Percentiles rank a stretch among this genome's conserved stretches.
phyloP scores from a whole-genome alignment of 2,329 filamentous ascomycete species.

The Pseudogymnoascus sp. region DNA sequence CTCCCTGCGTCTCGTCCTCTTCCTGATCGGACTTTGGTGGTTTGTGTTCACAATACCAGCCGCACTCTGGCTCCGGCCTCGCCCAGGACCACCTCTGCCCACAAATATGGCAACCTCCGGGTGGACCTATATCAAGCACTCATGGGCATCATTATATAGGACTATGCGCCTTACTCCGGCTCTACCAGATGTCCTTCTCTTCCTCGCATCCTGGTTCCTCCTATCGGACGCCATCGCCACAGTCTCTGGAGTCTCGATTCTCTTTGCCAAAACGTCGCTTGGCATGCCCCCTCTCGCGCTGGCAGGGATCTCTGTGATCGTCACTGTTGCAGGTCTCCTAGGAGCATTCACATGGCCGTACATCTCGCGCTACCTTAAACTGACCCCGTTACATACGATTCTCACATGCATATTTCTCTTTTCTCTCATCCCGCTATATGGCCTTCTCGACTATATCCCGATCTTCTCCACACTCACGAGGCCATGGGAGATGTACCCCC shows the following conservation, averaged over 20 bases:
- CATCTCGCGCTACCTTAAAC: constrained; percentile 59
- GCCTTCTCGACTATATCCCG: constrained; percentile 78
- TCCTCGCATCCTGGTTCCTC: constrained; percentile 86
- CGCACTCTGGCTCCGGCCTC: constrained; percentile 75
- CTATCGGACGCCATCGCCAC: constrained; percentile 92
- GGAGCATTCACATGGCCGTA: constrained; percentile 87
- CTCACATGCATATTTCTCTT: constrained; percentile 86
- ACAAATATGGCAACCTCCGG: constrained; percentile 23
- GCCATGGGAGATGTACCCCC: constrained; percentile 92
- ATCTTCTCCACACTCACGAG: constrained; percentile 81
- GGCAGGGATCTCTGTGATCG: constrained; percentile 89
- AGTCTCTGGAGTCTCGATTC: constrained; percentile 84
- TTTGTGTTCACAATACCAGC: constrained; percentile 81
- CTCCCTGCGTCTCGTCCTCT: constrained; percentile 77
- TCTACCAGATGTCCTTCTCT: constrained; percentile 66
- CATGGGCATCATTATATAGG: constrained; percentile 78
- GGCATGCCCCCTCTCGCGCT: constrained; percentile 83
- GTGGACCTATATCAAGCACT: constrained; percentile 59
- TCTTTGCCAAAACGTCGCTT: constrained; percentile 90
- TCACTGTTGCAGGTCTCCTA: constrained; percentile 71
- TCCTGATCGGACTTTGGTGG: constrained; percentile 89
- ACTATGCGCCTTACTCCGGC: constrained; percentile 68
- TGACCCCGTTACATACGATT: constrained; percentile 80
- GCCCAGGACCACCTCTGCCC: constrained; percentile 76
- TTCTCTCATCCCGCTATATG: constrained; percentile 87